phyloP scores from a whole-genome alignment of 1,284 basidiomycete genomes.

The Trichosporon asahii region DNA sequence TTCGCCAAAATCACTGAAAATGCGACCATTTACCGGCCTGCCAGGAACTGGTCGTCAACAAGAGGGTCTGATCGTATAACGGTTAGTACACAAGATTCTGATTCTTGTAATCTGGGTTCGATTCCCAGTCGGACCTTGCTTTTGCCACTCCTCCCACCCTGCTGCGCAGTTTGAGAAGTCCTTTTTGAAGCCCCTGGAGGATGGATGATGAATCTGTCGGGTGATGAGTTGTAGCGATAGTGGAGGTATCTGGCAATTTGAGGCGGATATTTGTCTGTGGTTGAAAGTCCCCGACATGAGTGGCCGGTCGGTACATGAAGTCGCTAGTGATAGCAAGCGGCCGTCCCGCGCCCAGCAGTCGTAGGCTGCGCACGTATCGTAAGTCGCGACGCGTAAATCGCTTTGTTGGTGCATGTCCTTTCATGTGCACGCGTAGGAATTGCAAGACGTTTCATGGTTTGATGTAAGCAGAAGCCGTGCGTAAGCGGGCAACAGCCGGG shows the following conservation, averaged over 20 bases:
- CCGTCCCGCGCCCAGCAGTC: too few species aligned
- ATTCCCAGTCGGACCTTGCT: constrained; percentile 1
- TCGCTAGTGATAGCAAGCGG: too few species aligned
- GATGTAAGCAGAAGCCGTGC: too few species aligned
- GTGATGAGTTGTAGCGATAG: background rate
- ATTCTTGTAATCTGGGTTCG: constrained; percentile 3
- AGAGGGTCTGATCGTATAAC: background rate
- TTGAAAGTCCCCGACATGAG: background rate
- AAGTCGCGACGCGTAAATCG: too few species aligned
- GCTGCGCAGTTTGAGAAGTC: background rate
- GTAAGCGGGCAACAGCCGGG: too few species aligned
- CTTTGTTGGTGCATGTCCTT: too few species aligned
- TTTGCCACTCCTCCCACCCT: background rate
- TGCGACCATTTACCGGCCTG: background rate
- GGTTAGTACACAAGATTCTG: constrained; percentile 3
- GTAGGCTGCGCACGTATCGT: too few species aligned
- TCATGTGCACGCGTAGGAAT: too few species aligned
- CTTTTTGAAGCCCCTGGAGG: background rate
- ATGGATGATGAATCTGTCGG: background rate
- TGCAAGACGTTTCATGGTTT: too few species aligned
- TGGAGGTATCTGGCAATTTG: background rate
- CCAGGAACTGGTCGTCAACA: background rate
- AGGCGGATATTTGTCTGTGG: background rate
- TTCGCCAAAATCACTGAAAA: background rate
- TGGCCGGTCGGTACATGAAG: too few species aligned